Base-by-base conservation (phyloP, 2,329 filamentous ascomycete genomes). In the Talaromyces sp. region DNA sequence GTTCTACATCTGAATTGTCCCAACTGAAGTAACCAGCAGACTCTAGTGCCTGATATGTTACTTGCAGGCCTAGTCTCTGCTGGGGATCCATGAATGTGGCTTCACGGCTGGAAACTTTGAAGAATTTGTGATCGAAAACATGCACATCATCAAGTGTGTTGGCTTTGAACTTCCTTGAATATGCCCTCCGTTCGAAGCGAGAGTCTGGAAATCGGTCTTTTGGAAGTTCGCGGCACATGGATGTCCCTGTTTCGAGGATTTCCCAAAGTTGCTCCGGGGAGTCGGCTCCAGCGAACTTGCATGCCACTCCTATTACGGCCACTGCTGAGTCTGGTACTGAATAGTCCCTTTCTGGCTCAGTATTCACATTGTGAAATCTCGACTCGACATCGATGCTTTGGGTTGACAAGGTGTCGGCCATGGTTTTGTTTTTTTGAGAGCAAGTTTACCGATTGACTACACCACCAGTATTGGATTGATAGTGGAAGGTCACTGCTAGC, bases 51-150 rank as follows among this genome's bases (percentile, higher is more conserved):
- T 74, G 67, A 55, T 75, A 75, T 0, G 72, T 69, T 14, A 68
- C 65, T 42, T 75, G 65, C 2, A 76, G 63, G 16, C 72, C 53
- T 1, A 74, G 62, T 8, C 72, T 63, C 44, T 75, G 72, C 40
- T 75, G 73, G 1, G 72, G 73, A 62, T 75, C 73, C 59, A 68
- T 74, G 1, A 68, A 65, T 27, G 65, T 67, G 5, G 64, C 65
- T 55, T 75, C 73, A 0, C 70, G 61, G 6, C 70, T 65, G 6
- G 63, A 63, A 40, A 68, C 69, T 30, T 69, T 69, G 65, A 74
- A 74, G 56, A 74, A 75, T 18, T 68, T 68, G 52, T 72, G 67
- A 60, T 75, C 72, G 58, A 73, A 75, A n/a, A 64, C 65, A 18
- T 69, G 63, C 44, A 66, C 62, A 23, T 70, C 63, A 14, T 60